phyloP scores from a whole-genome alignment of 768 basidiomycete genomes.

The Leucocoprinus sp. region DNA sequence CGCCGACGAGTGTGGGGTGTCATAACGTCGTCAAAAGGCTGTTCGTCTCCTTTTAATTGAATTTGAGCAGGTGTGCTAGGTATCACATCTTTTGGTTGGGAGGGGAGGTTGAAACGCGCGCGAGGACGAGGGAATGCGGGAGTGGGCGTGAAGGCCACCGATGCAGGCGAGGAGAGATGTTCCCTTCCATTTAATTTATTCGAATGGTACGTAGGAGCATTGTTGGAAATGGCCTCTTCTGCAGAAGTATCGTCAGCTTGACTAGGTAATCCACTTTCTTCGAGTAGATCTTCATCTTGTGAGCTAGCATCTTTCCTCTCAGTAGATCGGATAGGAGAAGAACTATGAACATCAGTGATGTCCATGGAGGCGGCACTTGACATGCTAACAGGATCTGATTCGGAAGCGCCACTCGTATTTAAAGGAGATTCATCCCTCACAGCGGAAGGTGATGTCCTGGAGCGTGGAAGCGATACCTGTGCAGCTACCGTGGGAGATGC shows the following conservation, averaged over 20 bases:
- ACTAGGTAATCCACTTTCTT: constrained; percentile 15
- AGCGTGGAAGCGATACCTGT: constrained; percentile 44
- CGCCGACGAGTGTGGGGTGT: constrained; percentile 70
- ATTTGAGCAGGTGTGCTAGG: constrained; percentile 28
- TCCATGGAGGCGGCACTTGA: constrained; percentile 39
- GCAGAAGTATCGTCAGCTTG: constrained; percentile 6
- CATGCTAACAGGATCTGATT: constrained; percentile 25
- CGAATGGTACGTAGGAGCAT: constrained; percentile 32
- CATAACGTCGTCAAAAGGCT: constrained; percentile 35
- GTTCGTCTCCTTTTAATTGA: constrained; percentile 16
- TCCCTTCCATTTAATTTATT: constrained; percentile 27
- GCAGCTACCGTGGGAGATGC: constrained; percentile 41
- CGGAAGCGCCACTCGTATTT: constrained; percentile 21
- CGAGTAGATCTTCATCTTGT: constrained; percentile 17
- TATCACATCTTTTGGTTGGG: constrained; percentile 32
- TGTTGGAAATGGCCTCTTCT: constrained; percentile 47
- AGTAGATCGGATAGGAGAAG: constrained; percentile 26
- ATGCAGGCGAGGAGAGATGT: constrained; percentile 49
- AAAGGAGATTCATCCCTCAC: constrained; percentile 12
- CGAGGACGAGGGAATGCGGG: constrained; percentile 56
- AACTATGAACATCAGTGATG: constrained; percentile 43
- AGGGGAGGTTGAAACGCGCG: constrained; percentile 51
- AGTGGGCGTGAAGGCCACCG: constrained; percentile 58
- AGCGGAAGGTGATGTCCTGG: constrained; percentile 41
- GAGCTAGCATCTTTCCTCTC: constrained; percentile 15